Base-by-base conservation (phyloP, 805 yeast species). In the Sugiyamaella americana region DNA sequence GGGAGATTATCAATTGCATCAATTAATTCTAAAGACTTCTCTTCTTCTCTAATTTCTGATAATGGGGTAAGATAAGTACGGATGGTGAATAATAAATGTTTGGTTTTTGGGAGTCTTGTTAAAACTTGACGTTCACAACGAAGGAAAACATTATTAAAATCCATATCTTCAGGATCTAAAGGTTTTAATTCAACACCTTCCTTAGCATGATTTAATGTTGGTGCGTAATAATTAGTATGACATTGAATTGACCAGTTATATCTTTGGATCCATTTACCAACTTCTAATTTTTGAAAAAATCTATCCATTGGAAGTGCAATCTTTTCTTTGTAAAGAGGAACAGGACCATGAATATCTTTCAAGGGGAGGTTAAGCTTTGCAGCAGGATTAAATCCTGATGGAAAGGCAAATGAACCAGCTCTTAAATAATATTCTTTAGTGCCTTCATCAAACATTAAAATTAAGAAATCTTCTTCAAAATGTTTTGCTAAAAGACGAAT, bases 181-280 rank as follows among this genome's bases (percentile, higher is more conserved):
- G 51, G 46, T 36, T 24, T 41, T 24, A 48, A 32, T 36, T 44
- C 34, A 2, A 50, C 57, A 4, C 53, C 62, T 4, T 67, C 66
- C 17, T 59, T 54, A 10, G 60, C 57, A 49, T 77, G 79, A 37
- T 69, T 66, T 5, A 70, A 73, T 13, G 62, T 57, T 40, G 78
- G 72, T 1, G 75, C 74, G 48, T 69, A 71, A n/a, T 76, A 53
- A 37, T 65, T 67, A 41, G 71, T 66, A 56, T 80, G 85, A 1
- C 79, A 70, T 58, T 84, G 93, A 20, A 84, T 63, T 0, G 82
- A 71, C 86, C 88, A 84, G 51, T 84, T 84, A 54, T 72, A 72
- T 48, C 93, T 71, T 49, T 76, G 76, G 58, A 84, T 82, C 41
- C 72, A 71, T 46, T 77, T 76, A 24, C 72, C 68, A 2, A 76